phyloP scores from a whole-genome alignment of 352 stramenopile species.

The Stramenopiles sp. region DNA sequence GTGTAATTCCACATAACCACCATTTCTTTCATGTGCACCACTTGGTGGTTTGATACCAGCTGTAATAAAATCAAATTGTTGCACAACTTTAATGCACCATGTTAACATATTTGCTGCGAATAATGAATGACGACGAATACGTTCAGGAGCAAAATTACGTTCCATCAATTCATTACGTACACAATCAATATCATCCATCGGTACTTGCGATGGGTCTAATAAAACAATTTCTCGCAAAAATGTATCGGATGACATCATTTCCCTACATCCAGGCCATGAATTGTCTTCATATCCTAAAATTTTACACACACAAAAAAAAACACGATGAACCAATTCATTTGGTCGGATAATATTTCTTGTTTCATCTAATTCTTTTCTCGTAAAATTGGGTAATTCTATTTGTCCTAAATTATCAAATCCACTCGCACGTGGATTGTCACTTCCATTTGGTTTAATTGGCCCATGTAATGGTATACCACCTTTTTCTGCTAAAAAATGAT shows the following conservation, averaged over 20 bases:
- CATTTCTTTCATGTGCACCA: not conserved
- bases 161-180: not conserved
- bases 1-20: not conserved
- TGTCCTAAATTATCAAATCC: not conserved
- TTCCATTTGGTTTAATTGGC: not conserved
- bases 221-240: not conserved
- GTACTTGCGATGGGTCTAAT: not conserved
- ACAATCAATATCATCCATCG: not conserved
- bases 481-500: not conserved
- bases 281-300: not conserved
- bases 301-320: not conserved
- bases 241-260: not conserved
- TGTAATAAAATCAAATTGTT: not conserved
- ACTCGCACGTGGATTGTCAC: not conserved
- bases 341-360: not conserved
- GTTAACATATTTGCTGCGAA: not conserved
- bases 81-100: not conserved
- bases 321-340: not conserved
- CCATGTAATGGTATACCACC: not conserved
- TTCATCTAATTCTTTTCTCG: not conserved
- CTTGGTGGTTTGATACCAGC: not conserved
- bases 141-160: not conserved
- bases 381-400: not conserved
- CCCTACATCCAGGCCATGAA: not conserved
- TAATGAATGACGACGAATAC: not conserved